These are phyloP conservation scores for Theobroma cacao DNA, from an alignment of 345 rosid genomes.

Conservation along the genomic window DNA sequence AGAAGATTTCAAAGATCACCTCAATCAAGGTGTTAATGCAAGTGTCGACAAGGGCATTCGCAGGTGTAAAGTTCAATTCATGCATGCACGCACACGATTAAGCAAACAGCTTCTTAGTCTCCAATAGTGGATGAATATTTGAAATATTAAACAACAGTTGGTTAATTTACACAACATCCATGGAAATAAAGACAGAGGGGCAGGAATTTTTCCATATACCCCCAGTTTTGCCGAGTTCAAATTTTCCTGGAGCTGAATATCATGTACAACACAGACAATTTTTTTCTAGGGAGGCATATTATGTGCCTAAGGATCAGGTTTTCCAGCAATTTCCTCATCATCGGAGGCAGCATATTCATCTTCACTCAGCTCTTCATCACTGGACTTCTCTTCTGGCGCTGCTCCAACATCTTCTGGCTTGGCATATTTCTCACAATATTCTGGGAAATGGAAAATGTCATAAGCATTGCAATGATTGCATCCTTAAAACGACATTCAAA, in stretches of 20 bases:
- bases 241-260: constrained; percentile 35
- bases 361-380: constrained; percentile 87
- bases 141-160: constrained; percentile 22
- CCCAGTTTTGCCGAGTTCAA: constrained; percentile 19
- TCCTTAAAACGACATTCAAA: neutral
- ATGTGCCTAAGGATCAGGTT: constrained; percentile 63
- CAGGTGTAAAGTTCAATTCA: neutral
- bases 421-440: constrained; percentile 84
- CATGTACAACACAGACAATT: constrained; percentile 43
- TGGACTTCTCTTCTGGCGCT: constrained; percentile 60
- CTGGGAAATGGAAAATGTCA: constrained; percentile 28
- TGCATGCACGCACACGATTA: constrained; percentile 6
- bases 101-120: neutral
- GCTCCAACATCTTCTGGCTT: constrained; percentile 65
- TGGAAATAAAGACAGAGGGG: constrained; percentile 29
- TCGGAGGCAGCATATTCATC: constrained; percentile 63
- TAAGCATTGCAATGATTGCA: neutral
- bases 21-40: neutral
- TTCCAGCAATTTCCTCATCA: constrained; percentile 74
- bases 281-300: neutral
- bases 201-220: constrained; percentile 31
- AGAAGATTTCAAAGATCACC: neutral
- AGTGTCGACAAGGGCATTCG: neutral
- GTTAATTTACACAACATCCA: constrained; percentile 44
- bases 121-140: constrained; percentile 28